Base-by-base conservation (phyloP, 2,329 filamentous ascomycete species). In the Colletotrichum gloeosporioides region DNA sequence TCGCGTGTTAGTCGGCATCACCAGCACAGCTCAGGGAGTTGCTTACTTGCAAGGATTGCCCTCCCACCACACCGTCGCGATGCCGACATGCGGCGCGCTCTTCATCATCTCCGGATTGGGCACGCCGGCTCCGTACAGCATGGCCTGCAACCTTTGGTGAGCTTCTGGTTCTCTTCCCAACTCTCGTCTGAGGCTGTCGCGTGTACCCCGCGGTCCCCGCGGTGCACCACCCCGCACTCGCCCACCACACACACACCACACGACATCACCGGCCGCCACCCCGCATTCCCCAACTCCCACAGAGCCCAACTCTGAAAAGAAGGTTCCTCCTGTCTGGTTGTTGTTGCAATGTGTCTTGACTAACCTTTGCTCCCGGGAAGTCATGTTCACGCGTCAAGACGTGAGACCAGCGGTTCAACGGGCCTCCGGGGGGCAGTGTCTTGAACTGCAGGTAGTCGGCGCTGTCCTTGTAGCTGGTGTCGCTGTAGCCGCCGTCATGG, bases 1-100 rank as follows among this genome's bases (percentile, higher is more conserved):
- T 49, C 22, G 61, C 53, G 25, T 70, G 53, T 73, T 70, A 71
- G 73, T 69, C 29, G n/a, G 39, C n/a, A 25, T n/a, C 25, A 22
- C 18, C 16, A 49, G 8, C n/a, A 15, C 29, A n/a, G 32, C 34
- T 59, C 44, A 44, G n/a, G 13, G 66, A 59, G 61, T 39, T 18
- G 90, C 93, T 86, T 85, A 95, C 93, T 98, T 98, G 92, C 96
- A 98, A 49, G 96, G 95, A 83, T 98, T 98, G 32, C 96, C 96
- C 86, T 98, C 96, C 96, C 96, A 99, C 96, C 96, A 98, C 6
- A 98, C 95, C 7, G 94, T 96, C 9, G 96, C 94, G 82, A 98
- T 92, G 74, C 96, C 96, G 31, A 99, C 95, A 78, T 99, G 96
- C 15, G 96, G 95, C 69, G 94, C 94, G 73, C 91, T 96, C 86